Evolutionary conservation across 306 rosid species (phyloP).

Genomic region (Medicago ruthenica): DNA sequence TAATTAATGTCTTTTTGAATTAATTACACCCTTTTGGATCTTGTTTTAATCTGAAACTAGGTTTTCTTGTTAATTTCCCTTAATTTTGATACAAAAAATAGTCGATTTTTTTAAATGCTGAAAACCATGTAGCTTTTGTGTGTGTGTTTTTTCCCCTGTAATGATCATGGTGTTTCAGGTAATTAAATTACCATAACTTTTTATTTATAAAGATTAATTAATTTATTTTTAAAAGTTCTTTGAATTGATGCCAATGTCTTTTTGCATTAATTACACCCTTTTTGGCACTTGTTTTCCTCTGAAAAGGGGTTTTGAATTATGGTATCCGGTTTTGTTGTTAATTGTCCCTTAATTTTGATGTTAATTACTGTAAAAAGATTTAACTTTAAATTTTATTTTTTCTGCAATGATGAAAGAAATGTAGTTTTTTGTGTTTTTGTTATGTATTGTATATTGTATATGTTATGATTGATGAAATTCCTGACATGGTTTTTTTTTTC

Average conservation of each 20-base stretch:
- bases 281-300: neutral
- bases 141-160: too few species aligned
- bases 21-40: neutral
- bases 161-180: too few species aligned
- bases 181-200: too few species aligned
- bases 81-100: conserved; percentile 5
- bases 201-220: too few species aligned
- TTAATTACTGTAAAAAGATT: neutral
- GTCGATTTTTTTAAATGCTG: neutral
- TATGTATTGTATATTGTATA: too few species aligned
- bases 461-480: conserved; percentile 30
- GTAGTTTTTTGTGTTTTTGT: neutral
- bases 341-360: neutral
- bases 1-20: neutral
- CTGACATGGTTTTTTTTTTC: neutral
- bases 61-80: neutral
- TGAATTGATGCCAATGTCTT: neutral
- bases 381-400: neutral
- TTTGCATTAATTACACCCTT: neutral
- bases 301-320: too few species aligned
- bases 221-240: too few species aligned
- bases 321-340: conserved; percentile 11
- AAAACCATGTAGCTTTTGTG: neutral
- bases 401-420: neutral
- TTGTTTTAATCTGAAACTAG: conserved; percentile 26